Percentiles rank a stretch among this genome's conserved stretches.
Conservation (phyloP, 441 rosid species). For the Populus hybrid region DNA sequence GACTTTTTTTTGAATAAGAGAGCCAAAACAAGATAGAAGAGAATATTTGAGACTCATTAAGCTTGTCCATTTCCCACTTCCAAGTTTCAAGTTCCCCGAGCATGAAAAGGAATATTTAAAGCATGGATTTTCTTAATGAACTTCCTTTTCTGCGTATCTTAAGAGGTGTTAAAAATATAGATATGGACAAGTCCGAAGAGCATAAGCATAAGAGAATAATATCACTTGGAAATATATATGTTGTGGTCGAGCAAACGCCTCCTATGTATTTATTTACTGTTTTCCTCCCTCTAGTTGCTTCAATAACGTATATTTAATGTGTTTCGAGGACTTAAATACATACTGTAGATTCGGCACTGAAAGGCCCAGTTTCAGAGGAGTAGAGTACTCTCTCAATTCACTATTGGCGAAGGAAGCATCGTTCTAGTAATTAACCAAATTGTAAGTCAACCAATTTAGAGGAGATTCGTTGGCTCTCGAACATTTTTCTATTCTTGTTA, state of each 20-base stretch:
- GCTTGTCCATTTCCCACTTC: constrained; percentile 13
- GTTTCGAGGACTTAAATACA: neutral
- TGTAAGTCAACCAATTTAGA: constrained; percentile 6
- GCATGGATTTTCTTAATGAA: neutral
- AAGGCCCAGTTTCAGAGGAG: neutral
- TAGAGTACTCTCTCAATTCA: neutral
- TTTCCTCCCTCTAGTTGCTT: neutral
- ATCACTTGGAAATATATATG: neutral
- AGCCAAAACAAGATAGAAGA: constrained; percentile 12
- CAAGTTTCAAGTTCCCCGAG: constrained; percentile 10
- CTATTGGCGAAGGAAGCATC: neutral
- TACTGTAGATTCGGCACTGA: constrained; percentile 5
- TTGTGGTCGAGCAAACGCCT: neutral
- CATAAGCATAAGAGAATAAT: neutral
- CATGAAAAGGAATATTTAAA: neutral
- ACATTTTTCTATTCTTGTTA: neutral
- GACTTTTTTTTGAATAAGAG: constrained; percentile 15
- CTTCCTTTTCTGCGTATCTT: neutral
- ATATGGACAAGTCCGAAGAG: neutral
- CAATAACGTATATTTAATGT: too few species aligned
- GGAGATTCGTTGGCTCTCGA: neutral
- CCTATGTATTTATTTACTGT: neutral
- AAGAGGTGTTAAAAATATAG: neutral
- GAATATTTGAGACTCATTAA: constrained; percentile 18
- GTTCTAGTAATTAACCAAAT: neutral